Conservation (phyloP, 108 stramenopile species). For the Chaetoceros muelleri region DNA sequence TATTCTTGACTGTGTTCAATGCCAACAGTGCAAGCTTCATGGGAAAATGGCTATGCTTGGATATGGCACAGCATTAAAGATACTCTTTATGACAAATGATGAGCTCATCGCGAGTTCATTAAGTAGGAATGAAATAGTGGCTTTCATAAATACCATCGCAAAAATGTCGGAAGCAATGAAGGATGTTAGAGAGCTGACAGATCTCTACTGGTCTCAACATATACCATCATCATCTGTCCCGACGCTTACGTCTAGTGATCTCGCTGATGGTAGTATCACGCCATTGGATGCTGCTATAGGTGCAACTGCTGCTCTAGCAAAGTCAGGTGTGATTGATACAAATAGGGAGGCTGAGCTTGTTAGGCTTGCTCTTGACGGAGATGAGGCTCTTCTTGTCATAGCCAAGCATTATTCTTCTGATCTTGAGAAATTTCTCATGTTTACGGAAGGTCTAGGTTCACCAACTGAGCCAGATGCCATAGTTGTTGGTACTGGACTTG, state of each 20-base stretch:
- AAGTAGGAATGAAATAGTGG: slow-evolving; percentile 83
- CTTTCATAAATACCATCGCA: slow-evolving; percentile 78
- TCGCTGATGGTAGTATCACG: slow-evolving; percentile 5
- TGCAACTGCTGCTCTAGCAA: slow-evolving; percentile 43
- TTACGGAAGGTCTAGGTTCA: slow-evolving; percentile 36
- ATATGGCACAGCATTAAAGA: slow-evolving; percentile 87
- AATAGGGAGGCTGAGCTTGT: slow-evolving; percentile 57
- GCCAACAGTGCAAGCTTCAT: slow-evolving; percentile 91
- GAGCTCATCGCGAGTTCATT: slow-evolving; percentile 31
- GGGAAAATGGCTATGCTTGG: slow-evolving; percentile 92
- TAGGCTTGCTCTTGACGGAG: slow-evolving; percentile 41
- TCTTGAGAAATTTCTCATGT: slow-evolving; percentile 38
- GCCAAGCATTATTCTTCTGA: slow-evolving; percentile 64
- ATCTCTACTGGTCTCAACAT: slow-evolving; percentile 59
- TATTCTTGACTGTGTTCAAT: slow-evolving; percentile 92
- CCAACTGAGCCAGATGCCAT: slow-evolving; percentile 68
- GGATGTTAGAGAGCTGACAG: slow-evolving; percentile 66
- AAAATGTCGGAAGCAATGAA: slow-evolving; percentile 67
- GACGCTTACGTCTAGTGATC: slow-evolving; percentile 11
- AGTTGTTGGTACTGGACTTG: slow-evolving; percentile 83
- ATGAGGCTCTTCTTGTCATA: slow-evolving; percentile 62
- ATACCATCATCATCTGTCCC: slow-evolving; percentile 7
- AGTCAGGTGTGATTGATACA: slow-evolving; percentile 37
- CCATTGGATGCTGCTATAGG: slow-evolving; percentile 62
- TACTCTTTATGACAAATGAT: slow-evolving; percentile 61